Percentiles rank a stretch among this genome's conserved stretches.
These are phyloP conservation scores for Breynia disticha DNA, from an alignment of 441 rosid genomes.

Conservation along the genomic window DNA sequence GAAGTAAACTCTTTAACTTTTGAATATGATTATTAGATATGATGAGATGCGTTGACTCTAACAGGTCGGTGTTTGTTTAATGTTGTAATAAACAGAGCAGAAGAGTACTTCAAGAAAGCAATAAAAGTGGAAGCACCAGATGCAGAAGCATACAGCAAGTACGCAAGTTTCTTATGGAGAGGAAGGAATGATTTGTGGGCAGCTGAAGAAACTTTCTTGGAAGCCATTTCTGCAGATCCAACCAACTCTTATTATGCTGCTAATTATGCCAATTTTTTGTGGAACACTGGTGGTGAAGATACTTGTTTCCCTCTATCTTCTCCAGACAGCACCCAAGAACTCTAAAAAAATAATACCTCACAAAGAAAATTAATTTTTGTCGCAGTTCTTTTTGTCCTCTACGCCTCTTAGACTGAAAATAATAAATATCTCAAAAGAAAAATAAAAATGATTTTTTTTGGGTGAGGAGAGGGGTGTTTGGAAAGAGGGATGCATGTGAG, in stretches of 20 bases:
- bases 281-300: constrained; percentile 89
- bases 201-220: constrained; percentile 75
- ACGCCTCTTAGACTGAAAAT: no score
- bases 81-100: constrained; percentile 45
- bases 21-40: no score
- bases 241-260: constrained; percentile 54
- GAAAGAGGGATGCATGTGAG: no score
- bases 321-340: constrained; percentile 22
- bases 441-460: no score
- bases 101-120: constrained; percentile 68
- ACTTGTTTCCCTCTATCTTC: constrained; percentile 70
- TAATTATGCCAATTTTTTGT: constrained; percentile 73
- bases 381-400: no score
- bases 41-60: no score
- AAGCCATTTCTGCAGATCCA: constrained; percentile 71
- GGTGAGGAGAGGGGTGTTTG: no score
- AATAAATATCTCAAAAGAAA: no score
- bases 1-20: no score
- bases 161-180: constrained; percentile 72
- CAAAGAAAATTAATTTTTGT: no score
- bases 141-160: constrained; percentile 65
- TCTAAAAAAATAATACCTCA: neutral
- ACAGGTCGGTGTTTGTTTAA: neutral
- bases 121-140: constrained; percentile 46
- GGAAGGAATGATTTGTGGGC: constrained; percentile 66